Base-by-base conservation (phyloP, 768 basidiomycete genomes). In the Podaxis mareebaensis region DNA sequence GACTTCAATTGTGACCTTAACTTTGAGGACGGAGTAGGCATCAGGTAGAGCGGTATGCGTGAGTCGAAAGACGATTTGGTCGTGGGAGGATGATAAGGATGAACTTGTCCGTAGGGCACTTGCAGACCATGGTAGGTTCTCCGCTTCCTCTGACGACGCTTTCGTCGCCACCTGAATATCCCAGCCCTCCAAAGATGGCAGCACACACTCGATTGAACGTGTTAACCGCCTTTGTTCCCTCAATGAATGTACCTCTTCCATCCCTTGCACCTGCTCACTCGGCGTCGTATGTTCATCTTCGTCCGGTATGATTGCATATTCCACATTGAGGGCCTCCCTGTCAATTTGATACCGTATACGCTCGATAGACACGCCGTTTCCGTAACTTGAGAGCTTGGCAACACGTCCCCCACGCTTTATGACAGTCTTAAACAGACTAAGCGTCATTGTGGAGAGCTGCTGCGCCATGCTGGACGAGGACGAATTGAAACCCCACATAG, bases 371-470 rank as follows among this genome's bases (percentile, higher is more conserved):
- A 96, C 86, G 1, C 92, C 92, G 65, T 87, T 85, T 15, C 95
- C 95, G 70, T 90, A 95, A 7, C 89, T 90, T 30, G 81, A 76
- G 3, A 96, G 73, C 67, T 88, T 84, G 1, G 95, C 91, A 7
- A 96, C 83, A 51, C 88, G 87, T 46, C 81, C 79, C 11, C 91
- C 90, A 28, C 91, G 89, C 64, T 88, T 88, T 61, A 86, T 79
- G 3, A 93, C 91, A n/a, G 87, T 85, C 75, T 94, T 92, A 70
- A 91, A 81, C 49, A 96, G 77, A 26, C 93, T 92, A 6, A 93
- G 75, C 17, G 89, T 81, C 85, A 96, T 93, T 4, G 90, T 87
- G n/a, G 89, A 89, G 1, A 98, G 82, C 67, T 96, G 93, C 66
- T 93, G 92, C 8, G 85, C 82, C 10, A 94, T 69, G 33, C 85